Evolutionary conservation across 805 yeast species (phyloP), one percentile per base, ranked within the genome.

Genomic region (Wickerhamomyces xylosicus): DNA sequence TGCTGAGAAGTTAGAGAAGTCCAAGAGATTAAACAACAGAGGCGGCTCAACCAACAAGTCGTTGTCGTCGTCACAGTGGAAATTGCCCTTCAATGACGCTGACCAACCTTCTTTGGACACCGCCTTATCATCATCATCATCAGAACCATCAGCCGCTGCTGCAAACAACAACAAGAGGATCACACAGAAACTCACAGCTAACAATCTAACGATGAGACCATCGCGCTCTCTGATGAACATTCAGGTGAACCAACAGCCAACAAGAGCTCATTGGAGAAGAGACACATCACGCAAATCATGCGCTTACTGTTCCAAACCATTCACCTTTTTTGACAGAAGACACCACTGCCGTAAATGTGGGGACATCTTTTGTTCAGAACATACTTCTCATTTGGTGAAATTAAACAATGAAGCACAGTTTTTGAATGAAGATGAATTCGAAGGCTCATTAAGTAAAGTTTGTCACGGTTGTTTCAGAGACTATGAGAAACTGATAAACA

Each of bases 281-380:
- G 95, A 90, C 58, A 71, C 71, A 35, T 56, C 73, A 17, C 74
- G 83, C 29, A 58, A 66, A 36, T 67, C 71, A 37, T 90, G 97
- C 57, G 69, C 73, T 13, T 68, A 71, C 19, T 90, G 97, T 61
- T 63, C 69, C 37, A 74, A 71, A 50, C 54, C 66, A 15, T 89
- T 90, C 62, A 79, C 87, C 29, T 78, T 79, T 49, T 81, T 77
- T 64, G 95, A 72, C 56, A 72, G 89, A 49, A 70, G 79, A 46
- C 95, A 84, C 54, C 95, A 84, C 62, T 84, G 95, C 56, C 72
- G 95, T 39, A 79, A 79, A 54, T 84, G 95, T 58, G 95, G 95
- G 29, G 85, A 82, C 32, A 73, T 84, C 17, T 84, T 74, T 52
- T 84, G 95, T 57, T 74, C 76, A 27, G 75, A 71, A 43, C 89